Percentiles rank a stretch among this genome's conserved stretches.
Evolutionary conservation across 176 grass and related monocot species (phyloP).

Genomic region (Lolium rigidum): DNA sequence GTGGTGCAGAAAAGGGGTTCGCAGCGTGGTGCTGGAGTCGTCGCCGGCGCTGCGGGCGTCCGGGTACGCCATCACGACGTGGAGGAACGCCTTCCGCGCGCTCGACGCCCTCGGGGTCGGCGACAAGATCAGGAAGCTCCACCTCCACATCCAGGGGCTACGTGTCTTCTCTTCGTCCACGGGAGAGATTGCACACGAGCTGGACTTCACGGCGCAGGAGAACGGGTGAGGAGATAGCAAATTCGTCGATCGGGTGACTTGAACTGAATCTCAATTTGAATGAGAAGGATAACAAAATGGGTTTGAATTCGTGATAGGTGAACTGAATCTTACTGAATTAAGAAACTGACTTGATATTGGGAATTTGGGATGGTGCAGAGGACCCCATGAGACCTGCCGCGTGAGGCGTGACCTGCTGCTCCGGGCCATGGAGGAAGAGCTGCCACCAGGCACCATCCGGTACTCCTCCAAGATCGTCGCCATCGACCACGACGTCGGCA

Average conservation of each 20-base stretch:
- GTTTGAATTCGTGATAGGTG: too few relatives aligned
- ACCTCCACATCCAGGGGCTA: constrained; percentile 25
- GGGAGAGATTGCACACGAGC: not conserved
- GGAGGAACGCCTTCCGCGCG: constrained; percentile 28
- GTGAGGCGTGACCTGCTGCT: constrained; percentile 4
- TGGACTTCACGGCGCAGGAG: constrained; percentile 38
- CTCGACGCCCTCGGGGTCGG: constrained; percentile 78
- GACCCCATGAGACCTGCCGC: constrained; percentile 11
- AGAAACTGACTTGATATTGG: not conserved
- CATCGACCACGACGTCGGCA: not conserved
- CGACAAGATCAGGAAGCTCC: constrained; percentile 60
- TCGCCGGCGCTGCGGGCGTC: constrained; percentile 60
- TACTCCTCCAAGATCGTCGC: constrained; percentile 13
- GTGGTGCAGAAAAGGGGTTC: constrained; percentile 58
- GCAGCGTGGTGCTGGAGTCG: constrained; percentile 82
- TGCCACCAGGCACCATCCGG: constrained; percentile 15
- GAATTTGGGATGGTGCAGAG: not conserved
- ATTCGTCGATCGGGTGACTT: not conserved
- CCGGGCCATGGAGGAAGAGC: not conserved
- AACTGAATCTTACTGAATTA: not conserved
- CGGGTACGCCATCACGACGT: constrained; percentile 51
- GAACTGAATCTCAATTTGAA: not conserved
- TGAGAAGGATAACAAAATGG: too few relatives aligned
- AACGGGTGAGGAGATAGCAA: not conserved
- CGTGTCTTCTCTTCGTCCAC: constrained; percentile 26